Evolutionary conservation across 23 red algal species (phyloP).

Genomic region (Agarophyton chilense): DNA sequence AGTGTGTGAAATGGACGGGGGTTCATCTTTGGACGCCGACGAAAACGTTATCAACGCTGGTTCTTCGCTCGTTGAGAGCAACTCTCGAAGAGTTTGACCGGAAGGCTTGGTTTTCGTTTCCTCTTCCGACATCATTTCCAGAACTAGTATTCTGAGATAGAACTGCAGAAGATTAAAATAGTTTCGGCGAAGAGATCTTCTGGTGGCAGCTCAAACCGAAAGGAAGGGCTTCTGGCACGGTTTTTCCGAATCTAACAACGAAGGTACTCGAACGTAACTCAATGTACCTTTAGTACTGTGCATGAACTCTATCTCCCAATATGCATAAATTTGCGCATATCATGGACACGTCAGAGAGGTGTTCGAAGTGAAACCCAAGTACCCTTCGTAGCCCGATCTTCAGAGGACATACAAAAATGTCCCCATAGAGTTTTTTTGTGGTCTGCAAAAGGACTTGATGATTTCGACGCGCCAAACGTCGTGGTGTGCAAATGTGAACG

Average conservation of each 20-base stretch:
- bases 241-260: too few species aligned
- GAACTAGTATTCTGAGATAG: not conserved
- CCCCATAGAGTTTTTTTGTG: not conserved
- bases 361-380: slow-evolving; percentile 8
- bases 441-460: too few species aligned
- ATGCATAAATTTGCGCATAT: slow-evolving; percentile 16
- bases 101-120: not conserved
- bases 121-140: slow-evolving; percentile 3
- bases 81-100: slow-evolving; percentile 35
- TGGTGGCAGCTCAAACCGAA: too few species aligned
- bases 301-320: slow-evolving; percentile 2
- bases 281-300: not conserved
- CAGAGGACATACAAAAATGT: slow-evolving; percentile 6
- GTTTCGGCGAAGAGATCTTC: too few species aligned
- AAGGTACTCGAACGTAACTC: too few species aligned
- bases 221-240: too few species aligned
- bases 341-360: slow-evolving; percentile 22
- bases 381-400: not conserved
- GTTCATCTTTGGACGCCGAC: not conserved
- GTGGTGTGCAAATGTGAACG: too few species aligned
- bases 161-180: not conserved
- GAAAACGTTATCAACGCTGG: slow-evolving; percentile 43
- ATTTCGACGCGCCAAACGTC: too few species aligned
- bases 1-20: not conserved
- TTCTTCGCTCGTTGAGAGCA: not conserved